phyloP scores from a whole-genome alignment of 2,329 filamentous ascomycete species.

The Raffaelea albimanens region DNA sequence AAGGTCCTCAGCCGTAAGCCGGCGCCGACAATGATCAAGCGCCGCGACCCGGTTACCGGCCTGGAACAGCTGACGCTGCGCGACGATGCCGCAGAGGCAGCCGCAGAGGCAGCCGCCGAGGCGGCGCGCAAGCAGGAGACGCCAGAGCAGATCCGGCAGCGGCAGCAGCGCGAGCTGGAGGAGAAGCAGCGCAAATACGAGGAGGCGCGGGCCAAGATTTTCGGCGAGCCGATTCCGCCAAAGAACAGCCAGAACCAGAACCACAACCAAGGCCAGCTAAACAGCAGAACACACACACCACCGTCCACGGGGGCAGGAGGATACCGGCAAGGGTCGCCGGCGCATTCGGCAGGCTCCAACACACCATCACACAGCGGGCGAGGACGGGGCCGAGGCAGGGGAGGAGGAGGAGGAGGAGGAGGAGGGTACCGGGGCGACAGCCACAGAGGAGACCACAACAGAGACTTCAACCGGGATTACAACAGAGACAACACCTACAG shows the following conservation, averaged over 20 bases:
- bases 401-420: constrained; percentile 10
- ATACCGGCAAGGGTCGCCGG: too few relatives aligned
- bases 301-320: not conserved
- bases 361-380: constrained; percentile 2
- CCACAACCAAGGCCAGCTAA: not conserved
- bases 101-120: constrained; percentile 60
- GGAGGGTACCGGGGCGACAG: constrained; percentile 6
- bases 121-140: constrained; percentile 56
- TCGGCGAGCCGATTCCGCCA: constrained; percentile 43
- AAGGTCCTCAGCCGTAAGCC: constrained; percentile 82
- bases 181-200: constrained; percentile 89
- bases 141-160: constrained; percentile 67
- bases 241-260: constrained; percentile 17
- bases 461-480: not conserved
- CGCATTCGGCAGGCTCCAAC: too few relatives aligned
- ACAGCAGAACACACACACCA: constrained; percentile 17
- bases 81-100: constrained; percentile 54
- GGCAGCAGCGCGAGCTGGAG: constrained; percentile 70
- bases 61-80: constrained; percentile 32
- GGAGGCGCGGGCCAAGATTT: constrained; percentile 78
- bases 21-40: constrained; percentile 46
- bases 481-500: too few relatives aligned
- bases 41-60: constrained; percentile 43
- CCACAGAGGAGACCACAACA: not conserved
- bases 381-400: constrained; percentile 4